Base-by-base conservation (phyloP, 2,329 filamentous ascomycete genomes). In the Cladosporium sp. region DNA sequence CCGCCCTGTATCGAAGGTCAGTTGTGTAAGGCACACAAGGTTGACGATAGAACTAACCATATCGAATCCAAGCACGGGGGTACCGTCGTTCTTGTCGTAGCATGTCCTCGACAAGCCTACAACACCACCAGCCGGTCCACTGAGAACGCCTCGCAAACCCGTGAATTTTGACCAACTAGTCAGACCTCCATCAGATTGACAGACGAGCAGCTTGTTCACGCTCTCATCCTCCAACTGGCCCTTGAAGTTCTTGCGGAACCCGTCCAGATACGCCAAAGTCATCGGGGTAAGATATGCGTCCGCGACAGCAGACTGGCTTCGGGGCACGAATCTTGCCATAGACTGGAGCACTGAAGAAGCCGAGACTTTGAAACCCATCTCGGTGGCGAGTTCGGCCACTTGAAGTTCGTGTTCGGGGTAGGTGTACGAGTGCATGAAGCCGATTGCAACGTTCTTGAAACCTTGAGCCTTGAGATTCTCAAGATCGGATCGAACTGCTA, bases 91-190 rank as follows among this genome's bases (percentile, higher is more conserved):
- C 0, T 82, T 76, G 55, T 95, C 89, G 64, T 90, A 95, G 0
- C 86, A 92, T 0, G 89, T 94, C 16, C 88, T 81, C 20, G 89
- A 88, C 64, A 94, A 93, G 4, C 89, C 89, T 0, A 94, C 88
- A 0, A 94, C 88, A 22, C 89, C 89, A 20, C 88, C 88, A 8
- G 89, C 89, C 1, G 89, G 89, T 0, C 89, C 89, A 0, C 87
- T 92, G 4, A 94, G 65, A 51, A 94, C 91, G 2, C 87, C 88
- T 58, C 85, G 83, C 4, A 93, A 71, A 0, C 89, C 88, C 0
- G 86, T 88, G 61, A 94, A 93, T 56, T 43, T 43, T 22, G 38
- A 41, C 40, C 88, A 83, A 53, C 88, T 84, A 0, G 78, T 75
- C 4, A 80, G 62, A 2, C 77, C 78, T 16, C 86, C 86, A 54